Evolutionary conservation across 108 stramenopile species (phyloP).

Genomic region (Hondaea fermentalgiana): DNA sequence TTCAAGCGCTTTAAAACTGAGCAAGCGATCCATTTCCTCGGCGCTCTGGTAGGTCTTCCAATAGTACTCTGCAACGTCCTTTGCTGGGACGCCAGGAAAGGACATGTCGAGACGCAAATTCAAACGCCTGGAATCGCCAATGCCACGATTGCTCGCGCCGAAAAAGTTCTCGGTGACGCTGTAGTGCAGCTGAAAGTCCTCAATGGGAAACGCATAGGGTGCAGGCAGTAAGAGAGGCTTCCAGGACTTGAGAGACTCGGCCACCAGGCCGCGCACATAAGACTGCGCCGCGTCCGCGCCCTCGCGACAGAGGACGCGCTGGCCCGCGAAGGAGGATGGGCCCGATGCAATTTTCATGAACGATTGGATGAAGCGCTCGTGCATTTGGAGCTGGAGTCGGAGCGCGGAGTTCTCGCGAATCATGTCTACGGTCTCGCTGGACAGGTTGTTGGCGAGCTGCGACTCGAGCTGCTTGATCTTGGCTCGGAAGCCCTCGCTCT

Average conservation of each 20-base stretch:
- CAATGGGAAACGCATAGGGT: background rate
- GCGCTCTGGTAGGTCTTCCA: background rate
- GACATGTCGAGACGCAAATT: slow-evolving; percentile 10
- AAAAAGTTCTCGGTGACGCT: background rate
- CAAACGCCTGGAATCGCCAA: background rate
- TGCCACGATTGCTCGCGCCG: background rate
- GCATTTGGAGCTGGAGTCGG: background rate
- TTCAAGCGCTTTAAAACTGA: background rate
- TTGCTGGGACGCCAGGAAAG: background rate
- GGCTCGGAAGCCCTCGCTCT: background rate
- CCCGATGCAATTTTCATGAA: background rate
- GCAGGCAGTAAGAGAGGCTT: background rate
- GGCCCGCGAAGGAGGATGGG: background rate
- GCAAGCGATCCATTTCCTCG: background rate
- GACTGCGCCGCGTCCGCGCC: slow-evolving; percentile 1
- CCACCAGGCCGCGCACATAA: background rate
- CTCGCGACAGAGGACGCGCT: background rate
- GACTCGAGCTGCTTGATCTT: slow-evolving; percentile 19
- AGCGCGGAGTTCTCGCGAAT: background rate
- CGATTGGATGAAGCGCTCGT: background rate
- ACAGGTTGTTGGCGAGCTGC: background rate
- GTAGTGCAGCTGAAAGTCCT: background rate
- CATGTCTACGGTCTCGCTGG: background rate
- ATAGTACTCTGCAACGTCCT: background rate
- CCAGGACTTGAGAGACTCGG: slow-evolving; percentile 10